Conservation (phyloP, 306 rosid species). For the Casuarina cunninghamiana region DNA sequence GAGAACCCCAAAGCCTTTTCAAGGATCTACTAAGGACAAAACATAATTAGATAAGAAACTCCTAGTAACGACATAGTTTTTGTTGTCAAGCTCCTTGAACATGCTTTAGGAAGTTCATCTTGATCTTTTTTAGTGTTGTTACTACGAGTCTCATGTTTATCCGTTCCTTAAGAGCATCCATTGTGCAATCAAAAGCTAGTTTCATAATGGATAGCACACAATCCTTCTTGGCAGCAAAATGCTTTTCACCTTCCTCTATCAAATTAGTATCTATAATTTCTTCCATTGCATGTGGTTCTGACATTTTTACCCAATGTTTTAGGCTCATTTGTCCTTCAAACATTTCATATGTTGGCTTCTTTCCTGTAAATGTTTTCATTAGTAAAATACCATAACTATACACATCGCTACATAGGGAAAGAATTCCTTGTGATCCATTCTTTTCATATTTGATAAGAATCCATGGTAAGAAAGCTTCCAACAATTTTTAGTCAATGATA, state of each 20-base stretch:
- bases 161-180: background rate
- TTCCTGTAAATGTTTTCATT: slow-evolving; percentile 24
- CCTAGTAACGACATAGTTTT: background rate
- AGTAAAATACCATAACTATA: slow-evolving; percentile 23
- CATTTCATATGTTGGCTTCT: slow-evolving; percentile 17
- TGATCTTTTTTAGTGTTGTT: background rate
- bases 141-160: background rate
- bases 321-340: slow-evolving; percentile 18
- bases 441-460: background rate
- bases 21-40: too few relatives aligned
- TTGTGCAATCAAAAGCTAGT: slow-evolving; percentile 6
- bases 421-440: slow-evolving; percentile 9
- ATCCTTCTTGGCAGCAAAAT: too few relatives aligned
- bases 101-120: background rate
- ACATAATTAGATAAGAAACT: background rate
- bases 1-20: too few relatives aligned
- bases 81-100: background rate
- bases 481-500: background rate
- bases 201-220: background rate
- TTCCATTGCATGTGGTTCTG: background rate
- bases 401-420: background rate
- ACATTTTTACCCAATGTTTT: slow-evolving; percentile 6
- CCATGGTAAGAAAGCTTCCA: background rate
- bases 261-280: slow-evolving; percentile 11
- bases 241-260: background rate